phyloP scores from a whole-genome alignment of 805 yeast species.

The Lipomyces yamanashiensis region DNA sequence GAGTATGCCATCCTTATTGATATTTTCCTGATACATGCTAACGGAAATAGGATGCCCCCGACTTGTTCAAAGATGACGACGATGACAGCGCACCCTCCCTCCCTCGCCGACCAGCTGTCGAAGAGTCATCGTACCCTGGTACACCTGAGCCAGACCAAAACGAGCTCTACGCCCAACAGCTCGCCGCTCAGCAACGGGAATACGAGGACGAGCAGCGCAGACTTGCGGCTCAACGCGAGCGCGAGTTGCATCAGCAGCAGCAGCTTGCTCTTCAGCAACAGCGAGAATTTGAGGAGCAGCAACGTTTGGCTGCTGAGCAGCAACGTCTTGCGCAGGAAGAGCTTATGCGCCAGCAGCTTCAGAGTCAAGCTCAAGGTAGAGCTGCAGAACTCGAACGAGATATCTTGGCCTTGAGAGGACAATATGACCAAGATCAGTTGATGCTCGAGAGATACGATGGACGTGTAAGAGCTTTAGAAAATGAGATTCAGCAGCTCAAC shows the following conservation, averaged over 20 bases:
- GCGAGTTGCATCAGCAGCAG: conserved; percentile 68
- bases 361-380: conserved; percentile 75
- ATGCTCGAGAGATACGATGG: conserved; percentile 85
- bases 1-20: conserved; percentile 10
- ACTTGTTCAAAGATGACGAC: conserved; percentile 54
- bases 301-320: conserved; percentile 66
- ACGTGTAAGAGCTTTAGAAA: conserved; percentile 79
- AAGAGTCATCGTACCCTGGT: conserved; percentile 39
- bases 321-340: conserved; percentile 76
- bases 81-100: conserved; percentile 46
- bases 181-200: conserved; percentile 46
- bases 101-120: conserved; percentile 48
- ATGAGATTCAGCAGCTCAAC: conserved; percentile 64
- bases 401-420: conserved; percentile 71
- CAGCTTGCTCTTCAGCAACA: conserved; percentile 72
- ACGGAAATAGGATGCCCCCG: conserved; percentile 56
- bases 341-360: conserved; percentile 65
- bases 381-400: conserved; percentile 84
- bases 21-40: background rate
- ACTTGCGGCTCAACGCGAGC: conserved; percentile 61
- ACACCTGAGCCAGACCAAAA: conserved; percentile 38
- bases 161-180: conserved; percentile 52
- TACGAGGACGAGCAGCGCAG: conserved; percentile 44
- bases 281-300: conserved; percentile 72
- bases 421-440: conserved; percentile 83